Evolutionary conservation across 805 yeast genomes (phyloP).

Genomic region (Yamadazyma scolyti): DNA sequence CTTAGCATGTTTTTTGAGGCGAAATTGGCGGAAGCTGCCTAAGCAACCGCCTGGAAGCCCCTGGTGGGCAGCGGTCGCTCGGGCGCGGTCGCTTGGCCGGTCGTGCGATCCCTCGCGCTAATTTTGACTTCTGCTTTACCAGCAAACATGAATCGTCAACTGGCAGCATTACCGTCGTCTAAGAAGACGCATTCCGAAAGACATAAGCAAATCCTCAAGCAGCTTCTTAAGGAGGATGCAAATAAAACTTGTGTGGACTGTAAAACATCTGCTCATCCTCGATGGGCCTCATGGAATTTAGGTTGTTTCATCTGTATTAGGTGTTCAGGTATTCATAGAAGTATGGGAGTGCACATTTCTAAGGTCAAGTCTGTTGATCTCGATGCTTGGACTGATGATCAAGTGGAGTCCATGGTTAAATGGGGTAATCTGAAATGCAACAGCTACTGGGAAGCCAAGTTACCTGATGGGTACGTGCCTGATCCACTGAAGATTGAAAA

Average conservation of each 20-base stretch:
- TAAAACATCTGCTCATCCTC: slow-evolving; percentile 81
- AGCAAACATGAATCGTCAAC: too few relatives aligned
- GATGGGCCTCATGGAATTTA: slow-evolving; percentile 97
- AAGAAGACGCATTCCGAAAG: slow-evolving; percentile 45
- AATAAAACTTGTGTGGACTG: slow-evolving; percentile 90
- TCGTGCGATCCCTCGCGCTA: too few relatives aligned
- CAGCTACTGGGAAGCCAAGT: slow-evolving; percentile 74
- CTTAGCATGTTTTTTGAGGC: too few relatives aligned
- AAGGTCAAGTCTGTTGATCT: slow-evolving; percentile 91
- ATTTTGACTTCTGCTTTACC: too few relatives aligned
- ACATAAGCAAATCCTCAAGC: slow-evolving; percentile 69
- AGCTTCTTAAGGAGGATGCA: slow-evolving; percentile 69
- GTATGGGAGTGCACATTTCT: slow-evolving; percentile 93
- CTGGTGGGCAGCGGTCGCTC: too few relatives aligned
- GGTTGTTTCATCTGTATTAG: slow-evolving; percentile 92
- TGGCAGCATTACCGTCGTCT: slow-evolving; percentile 39
- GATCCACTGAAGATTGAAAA: slow-evolving; percentile 82
- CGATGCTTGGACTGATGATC: slow-evolving; percentile 96
- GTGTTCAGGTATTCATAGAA: slow-evolving; percentile 93
- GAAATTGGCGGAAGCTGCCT: too few relatives aligned
- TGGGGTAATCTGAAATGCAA: slow-evolving; percentile 89
- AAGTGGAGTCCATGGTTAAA: slow-evolving; percentile 70
- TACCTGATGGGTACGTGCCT: slow-evolving; percentile 70
- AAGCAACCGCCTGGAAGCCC: too few relatives aligned
- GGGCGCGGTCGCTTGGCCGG: too few relatives aligned